phyloP scores from a whole-genome alignment of 371 early-diverging fungal species.

The Mortierella sp. region DNA sequence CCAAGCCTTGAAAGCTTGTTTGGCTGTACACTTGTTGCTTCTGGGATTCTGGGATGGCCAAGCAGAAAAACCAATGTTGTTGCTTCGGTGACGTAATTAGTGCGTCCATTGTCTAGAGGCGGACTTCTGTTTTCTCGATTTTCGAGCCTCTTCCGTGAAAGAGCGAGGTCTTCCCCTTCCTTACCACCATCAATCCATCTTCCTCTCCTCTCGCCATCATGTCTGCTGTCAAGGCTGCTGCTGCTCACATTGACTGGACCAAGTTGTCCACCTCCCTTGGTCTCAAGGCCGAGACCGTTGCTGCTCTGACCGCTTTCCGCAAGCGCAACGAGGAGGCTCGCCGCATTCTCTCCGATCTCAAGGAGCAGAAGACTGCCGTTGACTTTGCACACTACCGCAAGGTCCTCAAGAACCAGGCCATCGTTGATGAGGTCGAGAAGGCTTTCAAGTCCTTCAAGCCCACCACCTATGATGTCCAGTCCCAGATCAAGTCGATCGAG shows the following conservation, averaged over 20 bases:
- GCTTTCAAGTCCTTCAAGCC: constrained; percentile 74
- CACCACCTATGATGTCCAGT: constrained; percentile 1
- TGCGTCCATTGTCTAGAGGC: no score
- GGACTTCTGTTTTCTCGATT: no score
- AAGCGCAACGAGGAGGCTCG: constrained; percentile 91
- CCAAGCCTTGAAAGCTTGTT: no score
- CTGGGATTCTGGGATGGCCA: no score
- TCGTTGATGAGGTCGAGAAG: constrained; percentile 90
- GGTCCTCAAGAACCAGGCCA: constrained; percentile 84
- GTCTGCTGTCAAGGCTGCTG: constrained; percentile 63
- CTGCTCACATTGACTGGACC: constrained; percentile 82
- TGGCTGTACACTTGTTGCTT: no score
- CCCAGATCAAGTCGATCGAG: constrained; percentile 9
- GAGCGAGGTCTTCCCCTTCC: neutral
- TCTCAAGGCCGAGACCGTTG: constrained; percentile 85
- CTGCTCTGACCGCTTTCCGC: constrained; percentile 87
- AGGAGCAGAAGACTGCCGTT: constrained; percentile 79
- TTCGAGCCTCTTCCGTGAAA: no score
- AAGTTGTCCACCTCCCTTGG: constrained; percentile 76
- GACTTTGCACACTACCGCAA: constrained; percentile 88
- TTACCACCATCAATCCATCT: neutral
- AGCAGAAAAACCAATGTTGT: no score
- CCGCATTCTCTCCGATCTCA: constrained; percentile 78
- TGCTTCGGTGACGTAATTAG: no score
- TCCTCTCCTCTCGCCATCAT: constrained; percentile 25